A percentile compares a stretch with the other conserved stretches of the same genome.
Evolutionary conservation across 2,329 filamentous ascomycete genomes (phyloP).

Genomic region (Aureobasidium uvarum): DNA sequence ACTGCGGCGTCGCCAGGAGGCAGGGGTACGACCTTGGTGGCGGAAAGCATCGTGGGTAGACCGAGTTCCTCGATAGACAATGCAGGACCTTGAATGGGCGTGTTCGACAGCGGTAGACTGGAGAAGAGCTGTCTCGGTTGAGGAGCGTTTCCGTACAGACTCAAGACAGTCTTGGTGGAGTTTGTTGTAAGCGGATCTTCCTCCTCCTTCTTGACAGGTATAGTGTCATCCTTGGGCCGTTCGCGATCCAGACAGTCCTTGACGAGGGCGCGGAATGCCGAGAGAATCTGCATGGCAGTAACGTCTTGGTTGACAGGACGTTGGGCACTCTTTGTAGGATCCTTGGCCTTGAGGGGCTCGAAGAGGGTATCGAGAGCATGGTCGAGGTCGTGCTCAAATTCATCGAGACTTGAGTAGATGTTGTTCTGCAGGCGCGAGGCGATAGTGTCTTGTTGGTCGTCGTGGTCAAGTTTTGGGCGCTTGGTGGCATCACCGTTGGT

Average conservation of each 20-base stretch:
- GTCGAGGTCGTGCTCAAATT: slow-evolving; percentile 42
- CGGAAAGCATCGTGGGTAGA: slow-evolving; percentile 71
- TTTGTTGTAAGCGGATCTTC: background rate
- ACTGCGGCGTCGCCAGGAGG: slow-evolving; percentile 42
- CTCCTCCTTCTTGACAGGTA: slow-evolving; percentile 26
- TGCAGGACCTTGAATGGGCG: slow-evolving; percentile 32
- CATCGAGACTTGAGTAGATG: slow-evolving; percentile 37
- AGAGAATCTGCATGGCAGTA: slow-evolving; percentile 38
- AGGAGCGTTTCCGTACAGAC: slow-evolving; percentile 71
- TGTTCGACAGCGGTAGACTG: slow-evolving; percentile 62
- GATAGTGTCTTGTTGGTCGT: slow-evolving; percentile 40
- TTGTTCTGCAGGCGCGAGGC: slow-evolving; percentile 40
- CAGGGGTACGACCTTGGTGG: slow-evolving; percentile 63
- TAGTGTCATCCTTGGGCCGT: background rate
- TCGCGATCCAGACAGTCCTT: slow-evolving; percentile 36
- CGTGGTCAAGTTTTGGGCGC: slow-evolving; percentile 45
- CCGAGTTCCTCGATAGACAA: slow-evolving; percentile 59
- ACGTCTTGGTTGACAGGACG: slow-evolving; percentile 40
- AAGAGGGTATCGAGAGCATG: slow-evolving; percentile 43
- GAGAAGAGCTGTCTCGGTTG: slow-evolving; percentile 80
- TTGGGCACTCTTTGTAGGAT: slow-evolving; percentile 28
- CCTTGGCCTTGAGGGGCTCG: slow-evolving; percentile 36
- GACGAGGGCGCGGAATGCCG: slow-evolving; percentile 35
- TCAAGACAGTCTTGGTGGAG: slow-evolving; percentile 64
- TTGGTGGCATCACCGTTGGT: slow-evolving; percentile 47